Base-by-base conservation (phyloP, 2,329 filamentous ascomycete species). In the Myriosclerotinia duriaeana region DNA sequence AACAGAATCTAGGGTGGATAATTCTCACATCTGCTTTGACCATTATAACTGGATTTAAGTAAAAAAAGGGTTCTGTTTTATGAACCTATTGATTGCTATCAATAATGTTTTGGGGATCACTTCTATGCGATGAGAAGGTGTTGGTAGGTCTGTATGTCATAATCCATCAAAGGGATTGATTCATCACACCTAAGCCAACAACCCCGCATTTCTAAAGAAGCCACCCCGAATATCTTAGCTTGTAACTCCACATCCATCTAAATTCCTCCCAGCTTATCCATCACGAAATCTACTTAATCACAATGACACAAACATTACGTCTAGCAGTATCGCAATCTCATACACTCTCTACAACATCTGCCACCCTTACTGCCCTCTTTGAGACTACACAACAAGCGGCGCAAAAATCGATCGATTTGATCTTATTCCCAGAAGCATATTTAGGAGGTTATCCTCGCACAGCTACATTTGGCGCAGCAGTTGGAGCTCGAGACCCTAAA, bases 361-460 rank as follows among this genome's bases (percentile, higher is more conserved):
- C 58, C 15, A 96, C 92, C 0, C 84, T 97, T 65, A 74, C 78
- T 8, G 84, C 88, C 46, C 84, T 97, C 61, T 83, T 87, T 73
- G 72, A 77, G 14, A 86, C 90, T 17, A 88, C 90, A 44, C 79
- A 79, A 34, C 79, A 82, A 46, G 93, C 93, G n/a, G 85, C 88
- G 4, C 72, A 76, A 1, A 75, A 79, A 66, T 72, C 75, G 3
- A 79, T 85, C 50, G 82, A 95, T 76, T 83, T 97, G 60, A 83
- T 97, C 38, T 86, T 97, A 63, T 93, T 97, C 69, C 94, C 94
- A 0, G 93, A 98, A 80, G 93, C 93, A 30, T 97, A 92, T 76
- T 84, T 97, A 1, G 94, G 94, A 56, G 94, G 93, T 1, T 97
- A 97, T 76, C 94, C 94, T 22, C 89, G 93, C 14, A 92, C 89